Percentiles rank a stretch among this genome's conserved stretches.
Evolutionary conservation across 768 basidiomycete species (phyloP).

Genomic region (Galerina marginata): DNA sequence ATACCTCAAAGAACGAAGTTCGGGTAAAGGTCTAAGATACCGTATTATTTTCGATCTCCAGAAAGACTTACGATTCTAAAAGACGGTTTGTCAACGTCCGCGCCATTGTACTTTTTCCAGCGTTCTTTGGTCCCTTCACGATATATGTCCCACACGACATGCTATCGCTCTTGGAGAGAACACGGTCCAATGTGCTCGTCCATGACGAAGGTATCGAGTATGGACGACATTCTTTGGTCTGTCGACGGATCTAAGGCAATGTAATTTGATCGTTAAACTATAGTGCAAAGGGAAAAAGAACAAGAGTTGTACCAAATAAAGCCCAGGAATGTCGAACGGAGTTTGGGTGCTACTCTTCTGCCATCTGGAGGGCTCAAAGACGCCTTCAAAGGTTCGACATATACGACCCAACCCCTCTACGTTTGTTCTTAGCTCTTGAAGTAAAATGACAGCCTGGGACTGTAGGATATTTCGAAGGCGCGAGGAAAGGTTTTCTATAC

Average conservation of each 20-base stretch:
- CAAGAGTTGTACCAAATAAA: conserved; percentile 35
- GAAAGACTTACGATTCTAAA: conserved; percentile 52
- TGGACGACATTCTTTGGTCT: conserved; percentile 41
- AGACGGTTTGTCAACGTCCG: conserved; percentile 75
- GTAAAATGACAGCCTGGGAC: conserved; percentile 47
- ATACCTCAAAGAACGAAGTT: conserved; percentile 52
- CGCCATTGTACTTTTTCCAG: conserved; percentile 91
- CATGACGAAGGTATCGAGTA: conserved; percentile 45
- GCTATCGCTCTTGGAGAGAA: conserved; percentile 24
- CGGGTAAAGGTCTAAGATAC: not conserved
- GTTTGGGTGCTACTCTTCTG: conserved; percentile 37
- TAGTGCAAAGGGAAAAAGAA: no score
- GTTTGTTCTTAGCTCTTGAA: conserved; percentile 63
- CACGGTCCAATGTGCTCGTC: conserved; percentile 38
- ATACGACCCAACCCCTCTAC: conserved; percentile 71
- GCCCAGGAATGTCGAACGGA: conserved; percentile 50
- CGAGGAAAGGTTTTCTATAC: conserved; percentile 9
- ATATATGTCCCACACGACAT: conserved; percentile 51
- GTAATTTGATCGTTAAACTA: no score
- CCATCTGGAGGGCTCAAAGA: conserved; percentile 60
- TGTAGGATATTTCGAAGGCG: conserved; percentile 16
- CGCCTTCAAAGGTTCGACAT: conserved; percentile 64
- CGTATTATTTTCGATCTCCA: not conserved
- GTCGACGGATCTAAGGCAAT: conserved; percentile 35
- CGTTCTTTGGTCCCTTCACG: conserved; percentile 85